Evolutionary conservation across 495 filamentous ascomycete species (phyloP), one percentile per base, ranked within the genome.

Genomic region (Aspergillus funiculosus): DNA sequence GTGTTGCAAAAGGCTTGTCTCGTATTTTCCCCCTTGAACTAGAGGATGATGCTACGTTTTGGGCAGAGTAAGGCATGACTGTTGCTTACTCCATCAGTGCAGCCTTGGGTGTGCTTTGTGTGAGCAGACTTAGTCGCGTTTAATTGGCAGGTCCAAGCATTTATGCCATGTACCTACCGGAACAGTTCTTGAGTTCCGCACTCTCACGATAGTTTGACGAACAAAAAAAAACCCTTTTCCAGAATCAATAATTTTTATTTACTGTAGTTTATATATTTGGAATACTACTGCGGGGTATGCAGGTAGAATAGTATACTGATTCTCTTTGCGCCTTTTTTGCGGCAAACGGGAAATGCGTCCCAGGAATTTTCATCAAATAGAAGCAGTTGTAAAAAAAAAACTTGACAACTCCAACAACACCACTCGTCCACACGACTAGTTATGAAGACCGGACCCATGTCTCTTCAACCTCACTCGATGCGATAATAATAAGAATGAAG

Each of bases 161-260:
- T n/a, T n/a, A n/a, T n/a, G n/a, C n/a, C 46, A 56, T 57, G 52
- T 60, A 63, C 54, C 56, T 60, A 58, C 55, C 64, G 61, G 57
- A 59, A 47, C 59, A 58, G 53, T 59, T 65, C 61, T 54, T 43
- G 59, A 65, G 60, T 65, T 62, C 57, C 56, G 61, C 60, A 58
- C 59, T 66, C 55, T 72, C 54, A 72, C 64, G 66, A 69, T 68
- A 66, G 63, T 66, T 62, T 68, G 62, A 72, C 59, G 66, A 72
- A 68, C 56, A 55, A 69, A 63, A 60, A 62, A 65, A 66, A 45
- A n/a, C n/a, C 31, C 22, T 30, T 39, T 46, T 50, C 43, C 38
- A 50, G 38, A 44, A 27, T 31, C 45, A 28, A 21, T 32, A n/a
- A 43, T 27, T 28, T 4, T 9, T 10, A 21, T 21, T 17, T 22